A percentile compares a stretch with the other conserved stretches of the same genome.
Evolutionary conservation across 2,329 filamentous ascomycete species (phyloP).

Genomic region (Reticulascus tulasneorum): DNA sequence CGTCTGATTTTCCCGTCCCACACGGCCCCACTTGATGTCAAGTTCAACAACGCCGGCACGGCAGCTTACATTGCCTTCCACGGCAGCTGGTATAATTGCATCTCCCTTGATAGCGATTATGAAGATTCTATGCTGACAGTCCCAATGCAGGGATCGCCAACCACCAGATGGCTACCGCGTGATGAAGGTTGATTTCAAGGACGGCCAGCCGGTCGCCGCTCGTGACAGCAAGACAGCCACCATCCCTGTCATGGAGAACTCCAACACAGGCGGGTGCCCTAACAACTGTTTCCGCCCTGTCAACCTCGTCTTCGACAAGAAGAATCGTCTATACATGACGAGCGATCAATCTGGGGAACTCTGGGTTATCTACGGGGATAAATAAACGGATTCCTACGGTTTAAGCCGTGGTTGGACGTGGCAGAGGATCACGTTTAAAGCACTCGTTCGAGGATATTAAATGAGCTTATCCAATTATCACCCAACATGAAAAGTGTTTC

Average conservation of each 20-base stretch:
- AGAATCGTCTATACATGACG: conserved; percentile 57
- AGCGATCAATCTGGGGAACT: conserved; percentile 64
- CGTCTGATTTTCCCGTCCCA: conserved; percentile 60
- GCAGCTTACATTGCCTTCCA: conserved; percentile 67
- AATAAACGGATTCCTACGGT: too few species aligned
- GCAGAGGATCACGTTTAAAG: too few species aligned
- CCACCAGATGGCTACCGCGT: conserved; percentile 45
- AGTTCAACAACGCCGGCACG: conserved; percentile 55
- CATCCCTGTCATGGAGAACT: conserved; percentile 52
- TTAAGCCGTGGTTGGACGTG: too few species aligned
- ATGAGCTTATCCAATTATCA: too few species aligned
- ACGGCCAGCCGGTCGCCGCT: conserved; percentile 36
- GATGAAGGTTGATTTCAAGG: conserved; percentile 33
- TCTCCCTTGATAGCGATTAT: too few species aligned
- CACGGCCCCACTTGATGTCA: conserved; percentile 67
- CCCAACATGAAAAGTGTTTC: too few species aligned
- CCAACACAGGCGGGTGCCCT: conserved; percentile 49
- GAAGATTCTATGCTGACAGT: too few species aligned
- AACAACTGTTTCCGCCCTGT: conserved; percentile 59
- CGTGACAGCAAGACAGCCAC: conserved; percentile 43
- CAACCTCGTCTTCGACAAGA: conserved; percentile 47
- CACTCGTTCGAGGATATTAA: too few species aligned
- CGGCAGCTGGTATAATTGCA: conserved; percentile 59
- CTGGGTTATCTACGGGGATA: conserved; percentile 57
- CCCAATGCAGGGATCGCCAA: conserved; percentile 24